A percentile compares a stretch with the other conserved stretches of the same genome.
phyloP scores from a whole-genome alignment of 176 grass and related monocot species.

The Hordeum marinum region DNA sequence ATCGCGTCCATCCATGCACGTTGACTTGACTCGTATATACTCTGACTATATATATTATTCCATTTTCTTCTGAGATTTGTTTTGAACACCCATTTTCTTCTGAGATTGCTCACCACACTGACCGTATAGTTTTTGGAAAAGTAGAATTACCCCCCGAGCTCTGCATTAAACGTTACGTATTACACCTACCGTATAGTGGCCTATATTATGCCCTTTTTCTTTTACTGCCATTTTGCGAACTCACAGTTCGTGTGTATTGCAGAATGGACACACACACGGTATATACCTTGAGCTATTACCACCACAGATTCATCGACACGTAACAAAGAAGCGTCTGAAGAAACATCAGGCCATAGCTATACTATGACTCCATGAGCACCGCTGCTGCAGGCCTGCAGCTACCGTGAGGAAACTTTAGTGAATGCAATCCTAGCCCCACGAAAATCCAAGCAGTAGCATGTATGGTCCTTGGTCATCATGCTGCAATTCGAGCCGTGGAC shows the following conservation, averaged over 20 bases:
- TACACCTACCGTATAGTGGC: no score
- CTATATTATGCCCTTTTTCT: no score
- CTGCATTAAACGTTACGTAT: no score
- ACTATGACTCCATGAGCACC: background rate
- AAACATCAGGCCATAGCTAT: background rate
- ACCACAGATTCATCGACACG: background rate
- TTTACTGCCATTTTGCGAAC: no score
- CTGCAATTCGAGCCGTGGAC: conserved; percentile 7
- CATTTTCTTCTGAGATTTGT: no score
- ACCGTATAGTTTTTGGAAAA: no score
- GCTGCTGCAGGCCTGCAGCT: background rate
- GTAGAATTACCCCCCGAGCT: no score
- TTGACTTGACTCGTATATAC: background rate
- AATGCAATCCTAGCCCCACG: conserved; percentile 27
- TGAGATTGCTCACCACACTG: no score
- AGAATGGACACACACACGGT: background rate
- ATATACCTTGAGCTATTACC: background rate
- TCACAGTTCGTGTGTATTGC: background rate
- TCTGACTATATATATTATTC: background rate
- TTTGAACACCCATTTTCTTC: no score
- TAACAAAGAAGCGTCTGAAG: conserved; percentile 31
- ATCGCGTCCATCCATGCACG: background rate
- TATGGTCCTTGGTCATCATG: conserved; percentile 19
- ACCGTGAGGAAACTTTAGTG: conserved; percentile 17
- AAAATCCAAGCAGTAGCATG: conserved; percentile 11